Evolutionary conservation across 129 eudicot species (phyloP).

Genomic region (Saussurea involucrata): DNA sequence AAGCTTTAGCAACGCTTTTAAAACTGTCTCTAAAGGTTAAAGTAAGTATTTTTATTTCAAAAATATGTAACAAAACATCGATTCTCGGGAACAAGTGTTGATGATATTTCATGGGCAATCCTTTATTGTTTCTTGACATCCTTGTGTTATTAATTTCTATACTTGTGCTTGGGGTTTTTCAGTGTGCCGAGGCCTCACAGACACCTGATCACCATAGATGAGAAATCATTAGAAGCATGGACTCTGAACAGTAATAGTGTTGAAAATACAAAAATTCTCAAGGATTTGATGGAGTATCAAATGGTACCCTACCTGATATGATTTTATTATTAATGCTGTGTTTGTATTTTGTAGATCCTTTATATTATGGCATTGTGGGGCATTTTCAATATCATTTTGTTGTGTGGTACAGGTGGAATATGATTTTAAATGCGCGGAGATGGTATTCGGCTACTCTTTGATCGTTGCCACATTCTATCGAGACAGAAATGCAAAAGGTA

Average conservation of each 20-base stretch:
- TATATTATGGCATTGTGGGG: background rate
- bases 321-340: too few species aligned
- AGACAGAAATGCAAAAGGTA: slow-evolving; percentile 80
- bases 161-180: slow-evolving; percentile 70
- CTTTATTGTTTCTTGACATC: background rate
- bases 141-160: slow-evolving; percentile 32
- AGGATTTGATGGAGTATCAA: slow-evolving; percentile 60
- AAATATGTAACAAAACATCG: slow-evolving; percentile 50
- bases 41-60: too few species aligned
- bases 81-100: background rate
- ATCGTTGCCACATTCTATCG: slow-evolving; percentile 72
- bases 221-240: slow-evolving; percentile 67
- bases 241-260: slow-evolving; percentile 60
- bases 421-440: slow-evolving; percentile 81
- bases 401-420: slow-evolving; percentile 70
- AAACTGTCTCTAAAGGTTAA: too few species aligned
- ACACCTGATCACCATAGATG: slow-evolving; percentile 79
- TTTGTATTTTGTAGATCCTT: background rate
- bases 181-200: slow-evolving; percentile 88
- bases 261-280: slow-evolving; percentile 67
- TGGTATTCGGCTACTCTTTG: slow-evolving; percentile 78
- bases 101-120: background rate
- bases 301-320: slow-evolving; percentile 38
- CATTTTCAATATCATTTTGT: background rate
- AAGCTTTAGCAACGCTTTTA: too few species aligned